Evolutionary conservation across 2,329 filamentous ascomycete genomes (phyloP).

Genomic region (Fusarium napiforme): DNA sequence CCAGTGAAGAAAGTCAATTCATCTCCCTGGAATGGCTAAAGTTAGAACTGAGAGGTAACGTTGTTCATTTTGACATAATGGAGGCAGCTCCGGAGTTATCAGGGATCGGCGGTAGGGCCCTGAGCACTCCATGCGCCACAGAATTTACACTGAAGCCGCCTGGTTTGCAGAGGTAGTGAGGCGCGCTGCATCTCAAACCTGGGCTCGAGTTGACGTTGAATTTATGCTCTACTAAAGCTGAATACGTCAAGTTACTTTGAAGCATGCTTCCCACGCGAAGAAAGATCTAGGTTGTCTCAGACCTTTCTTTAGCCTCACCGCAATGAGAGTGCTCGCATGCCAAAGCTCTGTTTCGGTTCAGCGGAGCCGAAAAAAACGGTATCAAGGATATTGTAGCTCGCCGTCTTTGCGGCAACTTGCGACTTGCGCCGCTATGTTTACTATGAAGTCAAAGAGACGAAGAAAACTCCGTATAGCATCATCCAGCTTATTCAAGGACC

Average conservation of each 20-base stretch:
- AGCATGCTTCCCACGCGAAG: not conserved
- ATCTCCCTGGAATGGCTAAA: conserved; percentile 19
- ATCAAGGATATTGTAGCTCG: not conserved
- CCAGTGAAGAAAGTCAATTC: conserved; percentile 31
- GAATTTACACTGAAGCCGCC: not conserved
- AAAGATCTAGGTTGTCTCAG: conserved; percentile 4
- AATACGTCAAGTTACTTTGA: not conserved
- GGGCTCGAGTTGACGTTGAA: not conserved
- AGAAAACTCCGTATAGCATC: conserved; percentile 29
- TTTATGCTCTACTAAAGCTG: not conserved
- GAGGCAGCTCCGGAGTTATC: not conserved
- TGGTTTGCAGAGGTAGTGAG: conserved; percentile 1
- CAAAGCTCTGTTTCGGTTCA: conserved; percentile 12
- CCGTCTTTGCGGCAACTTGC: conserved; percentile 16
- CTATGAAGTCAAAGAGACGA: conserved; percentile 21
- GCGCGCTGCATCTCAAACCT: conserved; percentile 4
- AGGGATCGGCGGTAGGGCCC: conserved; percentile 28
- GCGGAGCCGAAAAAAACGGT: not conserved
- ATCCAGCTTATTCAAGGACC: conserved; percentile 4
- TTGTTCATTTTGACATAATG: conserved; percentile 15
- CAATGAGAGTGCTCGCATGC: conserved; percentile 7
- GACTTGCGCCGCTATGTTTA: conserved; percentile 4
- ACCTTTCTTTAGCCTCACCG: conserved; percentile 11
- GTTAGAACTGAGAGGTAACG: conserved; percentile 27
- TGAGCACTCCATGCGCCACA: conserved; percentile 25